Evolutionary conservation across 345 rosid genomes (phyloP).

Genomic region (Clarkia xantiana): DNA sequence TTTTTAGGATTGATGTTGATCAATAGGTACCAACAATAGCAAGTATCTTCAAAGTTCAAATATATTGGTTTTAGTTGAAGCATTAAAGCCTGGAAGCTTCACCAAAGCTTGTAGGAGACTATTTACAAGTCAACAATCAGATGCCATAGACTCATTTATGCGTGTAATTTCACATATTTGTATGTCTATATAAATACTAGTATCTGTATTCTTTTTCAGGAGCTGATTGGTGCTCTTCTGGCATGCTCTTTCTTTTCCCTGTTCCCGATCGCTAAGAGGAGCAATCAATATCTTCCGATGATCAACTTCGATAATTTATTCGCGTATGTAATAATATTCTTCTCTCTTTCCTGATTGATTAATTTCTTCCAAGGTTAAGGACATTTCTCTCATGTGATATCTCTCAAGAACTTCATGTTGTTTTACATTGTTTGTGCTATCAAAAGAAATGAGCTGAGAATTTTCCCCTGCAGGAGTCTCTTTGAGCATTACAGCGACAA

Average conservation of each 20-base stretch:
- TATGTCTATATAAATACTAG: background rate
- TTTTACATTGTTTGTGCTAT: no score
- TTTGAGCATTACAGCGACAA: conserved; percentile 41
- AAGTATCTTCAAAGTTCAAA: no score
- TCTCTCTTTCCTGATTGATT: conserved; percentile 15
- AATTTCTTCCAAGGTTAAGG: background rate
- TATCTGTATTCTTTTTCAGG: conserved; percentile 31
- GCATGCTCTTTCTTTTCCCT: conserved; percentile 75
- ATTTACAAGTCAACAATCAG: no score
- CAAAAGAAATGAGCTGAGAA: background rate
- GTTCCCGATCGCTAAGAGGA: conserved; percentile 53
- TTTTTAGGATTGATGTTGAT: no score
- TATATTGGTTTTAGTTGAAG: no score
- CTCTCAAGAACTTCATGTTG: background rate
- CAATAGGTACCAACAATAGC: no score
- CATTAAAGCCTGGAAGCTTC: no score
- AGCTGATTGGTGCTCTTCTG: conserved; percentile 71
- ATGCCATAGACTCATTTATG: background rate
- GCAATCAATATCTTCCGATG: conserved; percentile 44
- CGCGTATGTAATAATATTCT: conserved; percentile 54
- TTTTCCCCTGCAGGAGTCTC: conserved; percentile 41
- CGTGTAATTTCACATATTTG: background rate
- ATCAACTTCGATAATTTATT: conserved; percentile 79
- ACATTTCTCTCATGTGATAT: no score
- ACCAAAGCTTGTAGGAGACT: no score